These are phyloP conservation scores for Ajuga chamaepitys DNA, from an alignment of 257 asterid genomes.

Conservation along the genomic window DNA sequence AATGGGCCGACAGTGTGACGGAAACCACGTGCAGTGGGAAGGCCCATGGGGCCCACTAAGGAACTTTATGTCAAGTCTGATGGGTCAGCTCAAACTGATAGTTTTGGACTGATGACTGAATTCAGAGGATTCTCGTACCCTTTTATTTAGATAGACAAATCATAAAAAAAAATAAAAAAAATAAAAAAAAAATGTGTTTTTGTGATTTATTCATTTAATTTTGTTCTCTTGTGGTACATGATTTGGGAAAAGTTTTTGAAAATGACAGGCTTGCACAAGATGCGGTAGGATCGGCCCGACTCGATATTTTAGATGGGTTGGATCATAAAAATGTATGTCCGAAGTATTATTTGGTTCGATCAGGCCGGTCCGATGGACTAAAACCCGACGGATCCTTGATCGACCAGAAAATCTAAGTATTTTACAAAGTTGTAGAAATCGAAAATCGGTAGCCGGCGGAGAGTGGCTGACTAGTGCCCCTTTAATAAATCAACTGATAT, in stretches of 20 bases:
- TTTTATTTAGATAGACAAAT: conserved; percentile 18
- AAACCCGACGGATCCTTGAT: no score
- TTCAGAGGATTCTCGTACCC: conserved; percentile 55
- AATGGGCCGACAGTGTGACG: conserved; percentile 44
- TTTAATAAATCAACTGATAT: no score
- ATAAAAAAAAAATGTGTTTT: not conserved
- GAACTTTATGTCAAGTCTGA: conserved; percentile 43
- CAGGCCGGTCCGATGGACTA: no score
- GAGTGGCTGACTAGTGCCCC: no score
- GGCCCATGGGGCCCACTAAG: conserved; percentile 28
- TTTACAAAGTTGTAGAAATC: no score
- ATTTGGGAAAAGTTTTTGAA: conserved; percentile 15
- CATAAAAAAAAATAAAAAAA: not conserved
- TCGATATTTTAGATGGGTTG: no score
- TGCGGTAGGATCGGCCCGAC: no score
- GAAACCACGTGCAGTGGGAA: conserved; percentile 39
- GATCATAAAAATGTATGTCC: no score
- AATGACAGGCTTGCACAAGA: conserved; percentile 21
- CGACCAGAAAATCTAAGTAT: no score
- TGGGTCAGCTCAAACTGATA: conserved; percentile 25
- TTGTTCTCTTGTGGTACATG: not conserved
- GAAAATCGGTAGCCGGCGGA: no score
- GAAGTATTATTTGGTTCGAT: no score
- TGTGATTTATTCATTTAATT: not conserved
- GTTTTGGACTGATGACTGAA: conserved; percentile 24